These are phyloP conservation scores for Calcarisporium arbuscula DNA, from an alignment of 2,329 filamentous ascomycete species.

Conservation along the genomic window DNA sequence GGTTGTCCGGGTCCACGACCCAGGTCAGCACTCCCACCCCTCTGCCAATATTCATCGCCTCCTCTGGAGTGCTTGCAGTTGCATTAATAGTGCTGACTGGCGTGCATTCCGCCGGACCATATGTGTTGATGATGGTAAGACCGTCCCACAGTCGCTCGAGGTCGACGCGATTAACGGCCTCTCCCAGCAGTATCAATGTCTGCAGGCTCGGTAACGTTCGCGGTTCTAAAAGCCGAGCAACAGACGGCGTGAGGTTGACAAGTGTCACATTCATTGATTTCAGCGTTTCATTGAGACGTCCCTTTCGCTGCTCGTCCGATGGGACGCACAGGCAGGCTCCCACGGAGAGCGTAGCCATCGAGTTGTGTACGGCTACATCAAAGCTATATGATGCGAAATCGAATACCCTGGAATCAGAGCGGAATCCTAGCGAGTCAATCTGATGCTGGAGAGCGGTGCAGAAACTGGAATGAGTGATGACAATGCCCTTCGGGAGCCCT, in stretches of 20 bases:
- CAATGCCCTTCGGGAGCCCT: too few species aligned
- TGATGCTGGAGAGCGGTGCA: too few species aligned
- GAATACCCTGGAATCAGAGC: slow-evolving; percentile 28
- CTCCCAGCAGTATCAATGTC: slow-evolving; percentile 35
- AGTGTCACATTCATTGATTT: slow-evolving; percentile 33
- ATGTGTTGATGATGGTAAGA: slow-evolving; percentile 8
- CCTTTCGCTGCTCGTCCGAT: slow-evolving; percentile 43
- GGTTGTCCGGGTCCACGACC: slow-evolving; percentile 21
- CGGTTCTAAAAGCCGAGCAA: slow-evolving; percentile 34
- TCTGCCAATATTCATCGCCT: slow-evolving; percentile 1
- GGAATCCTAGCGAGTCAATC: too few species aligned
- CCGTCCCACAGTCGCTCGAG: neutral
- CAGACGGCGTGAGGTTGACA: slow-evolving; percentile 39
- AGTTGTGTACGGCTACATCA: slow-evolving; percentile 37
- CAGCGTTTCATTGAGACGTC: slow-evolving; percentile 35
- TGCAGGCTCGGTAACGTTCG: slow-evolving; percentile 33
- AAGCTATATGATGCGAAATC: slow-evolving; percentile 38
- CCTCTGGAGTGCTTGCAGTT: neutral
- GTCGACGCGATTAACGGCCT: slow-evolving; percentile 21
- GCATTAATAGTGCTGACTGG: slow-evolving; percentile 7
- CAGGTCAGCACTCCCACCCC: slow-evolving; percentile 13
- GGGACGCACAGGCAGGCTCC: slow-evolving; percentile 46
- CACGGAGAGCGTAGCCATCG: slow-evolving; percentile 28
- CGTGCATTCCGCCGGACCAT: slow-evolving; percentile 15
- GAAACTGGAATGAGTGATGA: too few species aligned